Evolutionary conservation across 2,329 filamentous ascomycete species (phyloP), one percentile per base, ranked within the genome.

Genomic region (Phyllosticta citribraziliensis): DNA sequence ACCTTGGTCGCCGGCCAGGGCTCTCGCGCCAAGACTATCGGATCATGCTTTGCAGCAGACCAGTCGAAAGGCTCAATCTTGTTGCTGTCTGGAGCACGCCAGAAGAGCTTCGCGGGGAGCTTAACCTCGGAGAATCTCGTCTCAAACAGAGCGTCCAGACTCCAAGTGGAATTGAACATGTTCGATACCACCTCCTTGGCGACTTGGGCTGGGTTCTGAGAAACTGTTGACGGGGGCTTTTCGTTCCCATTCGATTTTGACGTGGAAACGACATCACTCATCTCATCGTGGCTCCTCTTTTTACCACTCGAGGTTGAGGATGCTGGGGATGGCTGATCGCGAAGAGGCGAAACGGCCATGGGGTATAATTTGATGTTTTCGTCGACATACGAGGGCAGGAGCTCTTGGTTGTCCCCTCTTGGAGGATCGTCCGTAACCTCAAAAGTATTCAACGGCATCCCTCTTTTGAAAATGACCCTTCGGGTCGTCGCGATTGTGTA

Each of bases 351-450:
- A 50, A 89, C 74, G 0, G 88, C 83, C 69, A 97, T 80, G 54
- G 90, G 87, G 93, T 93, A 97, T 1, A 97, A 88, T 62, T 86
- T 85, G 61, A 97, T 84, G 64, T 87, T 85, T 11, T 84, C 79
- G 71, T 97, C 93, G 6, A 57, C 50, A 24, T 57, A 61, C 5
- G 52, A 17, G 11, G 55, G 59, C 56, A 89, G 85, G 0, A 91
- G 89, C 30, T 77, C 72, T 54, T 73, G 72, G 27, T 63, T 61
- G 24, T 67, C 70, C 47, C 69, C 67, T 63, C 67, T 70, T n/a
- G 64, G 63, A 14, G 66, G 64, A 3, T 67, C 58, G n/a, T 68
- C 64, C 12, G 64, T 64, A 61, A 89, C 82, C 73, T 99, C 94
- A 64, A 84, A 80, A 1, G 87, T 80, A 33, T 76, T 78, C n/a